Percentiles rank a stretch among this genome's conserved stretches.
Evolutionary conservation across 768 basidiomycete genomes (phyloP).

Genomic region (Mycena polygramma): DNA sequence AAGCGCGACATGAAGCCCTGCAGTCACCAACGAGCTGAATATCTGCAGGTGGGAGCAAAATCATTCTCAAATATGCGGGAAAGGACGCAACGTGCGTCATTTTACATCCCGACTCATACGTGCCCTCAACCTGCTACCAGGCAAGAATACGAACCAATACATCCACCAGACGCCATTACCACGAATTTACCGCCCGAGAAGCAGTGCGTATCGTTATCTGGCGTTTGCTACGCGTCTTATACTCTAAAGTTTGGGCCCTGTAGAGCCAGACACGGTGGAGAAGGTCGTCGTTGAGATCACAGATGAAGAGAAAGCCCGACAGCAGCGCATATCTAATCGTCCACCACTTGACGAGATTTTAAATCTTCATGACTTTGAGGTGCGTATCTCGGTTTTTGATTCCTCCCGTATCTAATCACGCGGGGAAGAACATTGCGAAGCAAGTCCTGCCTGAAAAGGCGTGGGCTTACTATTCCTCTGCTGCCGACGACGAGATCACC

Average conservation of each 20-base stretch:
- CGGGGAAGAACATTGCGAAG: constrained; percentile 80
- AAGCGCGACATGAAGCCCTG: background rate
- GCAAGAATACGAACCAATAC: constrained; percentile 89
- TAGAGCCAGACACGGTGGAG: constrained; percentile 77
- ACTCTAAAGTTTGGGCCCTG: constrained; percentile 69
- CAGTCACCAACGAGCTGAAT: constrained; percentile 24
- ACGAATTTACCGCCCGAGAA: constrained; percentile 87
- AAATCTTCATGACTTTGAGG: constrained; percentile 96
- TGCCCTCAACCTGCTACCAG: constrained; percentile 48
- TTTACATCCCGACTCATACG: constrained; percentile 21
- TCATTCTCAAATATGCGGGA: constrained; percentile 90
- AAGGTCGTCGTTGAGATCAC: constrained; percentile 74
- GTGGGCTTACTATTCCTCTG: constrained; percentile 98
- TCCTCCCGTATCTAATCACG: constrained; percentile 20
- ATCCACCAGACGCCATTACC: constrained; percentile 86
- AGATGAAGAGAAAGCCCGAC: constrained; percentile 78
- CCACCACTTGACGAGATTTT: constrained; percentile 85
- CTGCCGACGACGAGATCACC: constrained; percentile 95
- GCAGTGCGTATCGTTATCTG: constrained; percentile 62
- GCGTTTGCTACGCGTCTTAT: constrained; percentile 21
- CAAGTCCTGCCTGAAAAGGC: constrained; percentile 87
- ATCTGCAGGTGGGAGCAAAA: constrained; percentile 78
- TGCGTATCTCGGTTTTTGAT: constrained; percentile 37
- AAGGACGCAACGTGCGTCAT: constrained; percentile 85
- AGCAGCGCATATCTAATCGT: constrained; percentile 69